Percentiles rank a stretch among this genome's conserved stretches.
Conservation (phyloP, 176 grass and related monocot genomes). For the Eragrostis nindensis region DNA sequence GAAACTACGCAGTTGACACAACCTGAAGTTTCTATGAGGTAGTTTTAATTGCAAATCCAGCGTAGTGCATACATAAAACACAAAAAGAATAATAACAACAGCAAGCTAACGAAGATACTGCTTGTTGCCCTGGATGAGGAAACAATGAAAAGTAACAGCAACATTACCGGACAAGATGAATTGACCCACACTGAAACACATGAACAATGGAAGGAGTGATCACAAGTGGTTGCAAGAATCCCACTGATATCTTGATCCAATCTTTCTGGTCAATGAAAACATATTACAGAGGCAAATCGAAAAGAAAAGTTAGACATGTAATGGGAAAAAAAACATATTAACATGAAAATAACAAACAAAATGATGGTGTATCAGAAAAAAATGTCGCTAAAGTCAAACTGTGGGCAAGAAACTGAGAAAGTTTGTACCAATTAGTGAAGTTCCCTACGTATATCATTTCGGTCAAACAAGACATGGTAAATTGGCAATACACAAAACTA, state of each 20-base stretch:
- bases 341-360: conserved; percentile 1
- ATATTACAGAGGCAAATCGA: background rate
- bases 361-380: conserved; percentile 1
- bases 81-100: background rate
- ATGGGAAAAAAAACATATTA: background rate
- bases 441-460: background rate
- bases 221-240: conserved; percentile 91
- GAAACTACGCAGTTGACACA: background rate
- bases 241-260: conserved; percentile 98
- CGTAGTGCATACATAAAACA: background rate
- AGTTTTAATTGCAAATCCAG: too few species aligned
- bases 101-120: too few species aligned
- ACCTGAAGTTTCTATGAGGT: too few species aligned
- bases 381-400: background rate
- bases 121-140: too few species aligned
- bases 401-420: background rate
- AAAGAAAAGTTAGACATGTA: background rate
- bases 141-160: background rate
- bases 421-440: background rate
- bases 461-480: background rate
- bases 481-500: background rate
- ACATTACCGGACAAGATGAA: conserved; percentile 83
- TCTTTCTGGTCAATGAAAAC: conserved; percentile 66
- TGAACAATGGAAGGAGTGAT: conserved; percentile 94
- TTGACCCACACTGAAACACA: conserved; percentile 89